Conservation (phyloP, 1,284 basidiomycete genomes). For the Schizophyllum commune region DNA sequence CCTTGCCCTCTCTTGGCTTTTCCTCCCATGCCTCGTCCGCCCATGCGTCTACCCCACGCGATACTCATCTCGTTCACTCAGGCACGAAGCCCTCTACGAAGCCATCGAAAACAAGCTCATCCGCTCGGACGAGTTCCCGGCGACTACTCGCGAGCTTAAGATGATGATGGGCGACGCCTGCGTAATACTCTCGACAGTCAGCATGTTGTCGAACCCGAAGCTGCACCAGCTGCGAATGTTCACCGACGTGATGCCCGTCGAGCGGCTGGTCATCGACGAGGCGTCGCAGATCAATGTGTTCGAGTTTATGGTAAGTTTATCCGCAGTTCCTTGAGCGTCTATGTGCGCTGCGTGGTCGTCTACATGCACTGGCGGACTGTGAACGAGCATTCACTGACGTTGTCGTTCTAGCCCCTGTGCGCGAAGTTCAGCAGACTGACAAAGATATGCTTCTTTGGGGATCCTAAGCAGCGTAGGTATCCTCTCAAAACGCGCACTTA, state of each 20-base stretch:
- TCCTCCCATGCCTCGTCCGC: no score
- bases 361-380: no score
- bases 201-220: constrained; percentile 28
- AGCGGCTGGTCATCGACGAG: constrained; percentile 37
- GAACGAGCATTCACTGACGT: no score
- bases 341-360: no score
- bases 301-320: constrained; percentile 31
- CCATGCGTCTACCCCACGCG: no score
- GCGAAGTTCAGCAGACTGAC: constrained; percentile 32
- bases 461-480: constrained; percentile 63
- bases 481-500: not conserved
- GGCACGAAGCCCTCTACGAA: constrained; percentile 41
- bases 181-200: constrained; percentile 4
- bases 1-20: no score
- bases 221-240: constrained; percentile 25
- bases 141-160: constrained; percentile 13
- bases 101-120: constrained; percentile 25
- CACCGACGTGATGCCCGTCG: constrained; percentile 25
- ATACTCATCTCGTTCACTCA: constrained; percentile 12
- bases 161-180: constrained; percentile 15
- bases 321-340: no score
- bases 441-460: constrained; percentile 68
- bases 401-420: constrained; percentile 32
- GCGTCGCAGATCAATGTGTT: constrained; percentile 39
- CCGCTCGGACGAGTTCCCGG: constrained; percentile 28